These are phyloP conservation scores for Kazachstania taianensis DNA, from an alignment of 805 yeast species.

Conservation along the genomic window DNA sequence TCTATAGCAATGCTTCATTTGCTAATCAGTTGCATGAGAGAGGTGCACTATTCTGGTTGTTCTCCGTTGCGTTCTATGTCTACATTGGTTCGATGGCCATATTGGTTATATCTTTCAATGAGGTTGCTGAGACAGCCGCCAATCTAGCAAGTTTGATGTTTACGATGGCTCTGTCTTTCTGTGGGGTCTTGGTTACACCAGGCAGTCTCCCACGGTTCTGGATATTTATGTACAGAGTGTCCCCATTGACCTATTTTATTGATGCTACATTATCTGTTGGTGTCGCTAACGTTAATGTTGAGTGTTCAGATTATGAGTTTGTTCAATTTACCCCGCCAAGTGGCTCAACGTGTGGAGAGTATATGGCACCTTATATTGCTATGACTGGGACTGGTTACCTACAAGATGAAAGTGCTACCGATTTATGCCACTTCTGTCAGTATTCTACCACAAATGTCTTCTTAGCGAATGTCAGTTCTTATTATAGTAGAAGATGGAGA, in stretches of 20 bases:
- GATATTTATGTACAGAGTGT: constrained; percentile 70
- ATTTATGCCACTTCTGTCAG: constrained; percentile 49
- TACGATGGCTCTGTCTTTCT: constrained; percentile 57
- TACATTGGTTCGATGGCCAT: constrained; percentile 53
- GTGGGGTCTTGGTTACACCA: constrained; percentile 67
- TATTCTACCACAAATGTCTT: constrained; percentile 46
- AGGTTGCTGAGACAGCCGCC: constrained; percentile 54
- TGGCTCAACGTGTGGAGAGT: constrained; percentile 51
- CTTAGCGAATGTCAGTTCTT: constrained; percentile 38
- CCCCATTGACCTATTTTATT: constrained; percentile 62
- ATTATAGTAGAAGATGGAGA: constrained; percentile 40
- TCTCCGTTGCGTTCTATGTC: constrained; percentile 38
- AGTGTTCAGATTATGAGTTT: constrained; percentile 41
- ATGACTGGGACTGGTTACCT: constrained; percentile 38
- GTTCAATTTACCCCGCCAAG: constrained; percentile 41
- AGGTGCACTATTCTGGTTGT: constrained; percentile 47
- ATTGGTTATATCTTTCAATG: constrained; percentile 47
- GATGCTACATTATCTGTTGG: constrained; percentile 46
- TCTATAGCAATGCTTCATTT: constrained; percentile 51
- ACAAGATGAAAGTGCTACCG: constrained; percentile 38
- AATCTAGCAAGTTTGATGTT: constrained; percentile 47
- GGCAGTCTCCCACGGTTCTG: constrained; percentile 61
- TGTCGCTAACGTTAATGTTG: constrained; percentile 40
- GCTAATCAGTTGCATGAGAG: constrained; percentile 39
- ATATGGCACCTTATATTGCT: constrained; percentile 33